Evolutionary conservation across 805 yeast genomes (phyloP).

Genomic region (Candida suzukii): DNA sequence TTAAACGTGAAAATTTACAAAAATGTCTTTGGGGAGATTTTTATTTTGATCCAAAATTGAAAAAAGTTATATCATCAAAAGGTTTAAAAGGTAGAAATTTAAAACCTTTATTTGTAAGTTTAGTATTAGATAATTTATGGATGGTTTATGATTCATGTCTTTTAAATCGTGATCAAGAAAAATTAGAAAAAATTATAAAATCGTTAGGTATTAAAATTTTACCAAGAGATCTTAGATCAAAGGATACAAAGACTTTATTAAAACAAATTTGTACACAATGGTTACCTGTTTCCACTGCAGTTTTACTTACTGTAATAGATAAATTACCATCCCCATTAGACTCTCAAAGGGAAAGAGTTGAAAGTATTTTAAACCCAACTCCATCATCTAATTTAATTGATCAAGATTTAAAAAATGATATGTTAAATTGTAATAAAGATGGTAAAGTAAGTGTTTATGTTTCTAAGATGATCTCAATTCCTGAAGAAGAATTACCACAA

Average conservation of each 20-base stretch:
- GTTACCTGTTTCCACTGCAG: slow-evolving; percentile 87
- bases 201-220: slow-evolving; percentile 61
- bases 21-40: slow-evolving; percentile 96
- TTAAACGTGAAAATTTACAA: slow-evolving; percentile 68
- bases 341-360: slow-evolving; percentile 71
- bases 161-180: slow-evolving; percentile 58
- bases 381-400: slow-evolving; percentile 46
- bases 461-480: slow-evolving; percentile 83
- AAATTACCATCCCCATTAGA: slow-evolving; percentile 74
- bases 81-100: slow-evolving; percentile 51
- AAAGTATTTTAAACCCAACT: slow-evolving; percentile 54
- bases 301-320: slow-evolving; percentile 77
- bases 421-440: slow-evolving; percentile 58
- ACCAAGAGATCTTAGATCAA: slow-evolving; percentile 74
- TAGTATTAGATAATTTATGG: slow-evolving; percentile 89
- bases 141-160: slow-evolving; percentile 72
- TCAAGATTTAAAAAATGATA: slow-evolving; percentile 40
- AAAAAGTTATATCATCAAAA: slow-evolving; percentile 66
- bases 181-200: slow-evolving; percentile 61
- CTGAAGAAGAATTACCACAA: slow-evolving; percentile 70
- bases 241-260: slow-evolving; percentile 61
- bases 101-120: slow-evolving; percentile 81
- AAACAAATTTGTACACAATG: slow-evolving; percentile 79
- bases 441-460: slow-evolving; percentile 74
- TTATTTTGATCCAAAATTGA: slow-evolving; percentile 83